Base-by-base conservation (phyloP, 2,329 filamentous ascomycete species). In the Arthroderma uncinatum region DNA sequence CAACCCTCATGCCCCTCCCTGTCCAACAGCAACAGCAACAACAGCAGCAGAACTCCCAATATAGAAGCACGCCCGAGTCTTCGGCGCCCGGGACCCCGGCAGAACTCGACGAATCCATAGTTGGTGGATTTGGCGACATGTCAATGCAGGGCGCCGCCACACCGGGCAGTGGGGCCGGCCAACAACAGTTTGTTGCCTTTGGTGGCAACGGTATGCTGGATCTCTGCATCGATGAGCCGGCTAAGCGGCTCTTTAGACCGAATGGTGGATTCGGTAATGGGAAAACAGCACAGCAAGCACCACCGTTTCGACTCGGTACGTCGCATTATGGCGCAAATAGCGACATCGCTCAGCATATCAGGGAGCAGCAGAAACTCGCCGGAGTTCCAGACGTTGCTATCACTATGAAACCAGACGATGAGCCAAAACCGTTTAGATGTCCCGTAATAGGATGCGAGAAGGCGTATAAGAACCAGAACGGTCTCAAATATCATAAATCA, bases 391-490 rank as follows among this genome's bases (percentile, higher is more conserved):
- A 78, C 62, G 75, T 72, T 34, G 73, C 70, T 25, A 64, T 64
- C 14, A 69, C 71, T 25, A 66, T 75, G 58, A 70, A 73, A 68
- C 79, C 81, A 58, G 86, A 86, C 14, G 92, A 97, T 69, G 92
- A 98, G 70, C 89, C 94, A 66, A 98, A 97, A 74, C 93, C 93
- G 0, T 98, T 95, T 79, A 88, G 91, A 70, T 98, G 93, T 67
- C 93, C 93, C 1, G 93, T 98, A 54, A 95, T 98, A 70, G 93
- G 93, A 4, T 98, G 93, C 68, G 93, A 97, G 72, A 98, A 98
- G 78, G 92, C 93, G 0, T 98, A 98, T 77, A 98, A 98, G 79
- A 98, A 98, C 71, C 93, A 97, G 71, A 98, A 98, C 65, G 93
- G 93, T 53, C 79, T 98, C 57, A 98, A 97, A 82, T 98, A 89